Evolutionary conservation across 2,329 filamentous ascomycete genomes (phyloP).

Genomic region (Pyricularia sp.): DNA sequence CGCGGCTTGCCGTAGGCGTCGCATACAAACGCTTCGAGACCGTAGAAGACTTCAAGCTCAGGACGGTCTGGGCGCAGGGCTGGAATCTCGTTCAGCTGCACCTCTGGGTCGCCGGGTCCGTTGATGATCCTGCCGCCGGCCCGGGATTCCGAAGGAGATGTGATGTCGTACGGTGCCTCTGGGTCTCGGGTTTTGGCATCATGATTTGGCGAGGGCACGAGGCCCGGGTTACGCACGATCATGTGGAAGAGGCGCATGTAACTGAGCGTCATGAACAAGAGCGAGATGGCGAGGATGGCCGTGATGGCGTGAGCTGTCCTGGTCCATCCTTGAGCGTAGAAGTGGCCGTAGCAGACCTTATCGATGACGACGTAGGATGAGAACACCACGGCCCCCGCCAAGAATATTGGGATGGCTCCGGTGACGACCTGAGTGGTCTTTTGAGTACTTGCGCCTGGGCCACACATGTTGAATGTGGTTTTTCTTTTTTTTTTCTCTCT

Average conservation of each 20-base stretch:
- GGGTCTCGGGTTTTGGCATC: slow-evolving; percentile 24
- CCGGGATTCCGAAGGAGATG: neutral
- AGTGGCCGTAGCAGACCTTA: neutral
- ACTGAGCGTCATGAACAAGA: slow-evolving; percentile 43
- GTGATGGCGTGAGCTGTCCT: slow-evolving; percentile 29
- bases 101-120: slow-evolving; percentile 9
- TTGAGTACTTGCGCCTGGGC: slow-evolving; percentile 2
- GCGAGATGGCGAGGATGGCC: slow-evolving; percentile 62
- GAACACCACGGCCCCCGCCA: slow-evolving; percentile 58
- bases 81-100: slow-evolving; percentile 16
- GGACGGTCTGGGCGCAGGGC: slow-evolving; percentile 50
- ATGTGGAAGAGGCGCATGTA: slow-evolving; percentile 65
- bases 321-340: slow-evolving; percentile 1
- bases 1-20: slow-evolving; percentile 73
- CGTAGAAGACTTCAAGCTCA: slow-evolving; percentile 69
- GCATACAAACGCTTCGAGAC: slow-evolving; percentile 75
- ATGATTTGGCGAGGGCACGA: slow-evolving; percentile 48
- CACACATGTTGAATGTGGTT: neutral
- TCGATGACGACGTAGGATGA: slow-evolving; percentile 61
- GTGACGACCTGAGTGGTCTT: slow-evolving; percentile 21
- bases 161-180: slow-evolving; percentile 8
- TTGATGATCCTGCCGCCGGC: slow-evolving; percentile 17
- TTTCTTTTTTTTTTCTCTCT: neutral
- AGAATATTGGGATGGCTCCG: slow-evolving; percentile 59
- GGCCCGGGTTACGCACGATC: slow-evolving; percentile 62